A percentile compares a stretch with the other conserved stretches of the same genome.
Evolutionary conservation across 108 stramenopile species (phyloP).

Genomic region (Asterionellopsis glacialis): DNA sequence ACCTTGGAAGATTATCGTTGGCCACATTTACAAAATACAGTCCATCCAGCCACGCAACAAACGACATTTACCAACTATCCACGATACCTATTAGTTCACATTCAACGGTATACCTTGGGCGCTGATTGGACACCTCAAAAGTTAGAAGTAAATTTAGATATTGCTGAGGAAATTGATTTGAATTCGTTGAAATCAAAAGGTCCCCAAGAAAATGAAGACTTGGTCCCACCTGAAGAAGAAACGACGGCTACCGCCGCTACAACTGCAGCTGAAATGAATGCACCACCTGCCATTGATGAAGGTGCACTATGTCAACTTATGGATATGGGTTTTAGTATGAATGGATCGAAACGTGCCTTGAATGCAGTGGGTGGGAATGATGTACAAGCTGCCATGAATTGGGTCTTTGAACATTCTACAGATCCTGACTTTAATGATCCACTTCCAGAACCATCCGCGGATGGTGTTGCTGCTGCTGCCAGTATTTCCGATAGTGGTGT

Average conservation of each 20-base stretch:
- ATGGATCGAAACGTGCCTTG: conserved; percentile 92
- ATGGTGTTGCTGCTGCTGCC: conserved; percentile 23
- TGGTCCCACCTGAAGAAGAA: conserved; percentile 57
- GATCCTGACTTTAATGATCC: conserved; percentile 98
- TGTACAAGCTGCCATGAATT: conserved; percentile 94
- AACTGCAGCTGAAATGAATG: conserved; percentile 17
- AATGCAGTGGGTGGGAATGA: conserved; percentile 83
- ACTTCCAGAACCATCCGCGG: conserved; percentile 46
- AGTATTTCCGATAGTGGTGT: conserved; percentile 29
- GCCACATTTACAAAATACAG: conserved; percentile 59
- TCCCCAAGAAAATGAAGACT: conserved; percentile 79
- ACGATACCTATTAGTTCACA: conserved; percentile 88
- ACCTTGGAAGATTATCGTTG: conserved; percentile 76
- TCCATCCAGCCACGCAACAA: conserved; percentile 47
- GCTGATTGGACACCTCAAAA: conserved; percentile 93
- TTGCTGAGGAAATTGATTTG: conserved; percentile 87
- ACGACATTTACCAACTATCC: conserved; percentile 87
- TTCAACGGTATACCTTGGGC: conserved; percentile 91
- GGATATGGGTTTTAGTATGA: conserved; percentile 97
- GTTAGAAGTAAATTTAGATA: conserved; percentile 91
- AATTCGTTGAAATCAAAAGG: conserved; percentile 54
- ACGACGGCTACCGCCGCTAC: conserved; percentile 3
- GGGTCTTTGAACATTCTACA: conserved; percentile 92
- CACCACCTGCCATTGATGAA: conserved; percentile 64
- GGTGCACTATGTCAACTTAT: conserved; percentile 81